Evolutionary conservation across 2,329 filamentous ascomycete species (phyloP).

Genomic region (Atkinsonella hypoxylon): DNA sequence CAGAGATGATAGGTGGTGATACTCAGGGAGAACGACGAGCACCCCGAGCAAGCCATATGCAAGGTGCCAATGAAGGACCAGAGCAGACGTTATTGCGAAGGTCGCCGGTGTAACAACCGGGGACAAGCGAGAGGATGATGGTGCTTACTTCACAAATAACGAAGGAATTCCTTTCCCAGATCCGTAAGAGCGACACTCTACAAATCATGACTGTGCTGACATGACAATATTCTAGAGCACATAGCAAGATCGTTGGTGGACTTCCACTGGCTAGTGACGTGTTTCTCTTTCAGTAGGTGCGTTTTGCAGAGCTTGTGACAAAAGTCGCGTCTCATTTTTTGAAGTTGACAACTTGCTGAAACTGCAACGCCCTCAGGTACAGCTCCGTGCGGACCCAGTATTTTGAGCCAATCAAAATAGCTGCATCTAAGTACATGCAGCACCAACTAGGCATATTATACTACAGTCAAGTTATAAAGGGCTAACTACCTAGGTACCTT

Average conservation of each 20-base stretch:
- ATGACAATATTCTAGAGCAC: not conserved
- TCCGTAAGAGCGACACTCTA: not conserved
- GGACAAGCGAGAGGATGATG: conserved; percentile 3
- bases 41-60: conserved; percentile 4
- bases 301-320: not conserved
- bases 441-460: too few relatives aligned
- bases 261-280: conserved; percentile 1
- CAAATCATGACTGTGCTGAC: not conserved
- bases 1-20: not conserved
- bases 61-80: conserved; percentile 5
- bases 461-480: too few relatives aligned
- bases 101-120: not conserved
- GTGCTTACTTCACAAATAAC: conserved; percentile 5
- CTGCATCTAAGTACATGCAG: too few relatives aligned
- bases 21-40: not conserved
- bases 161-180: conserved; percentile 5
- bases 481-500: too few relatives aligned
- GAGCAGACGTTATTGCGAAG: conserved; percentile 5
- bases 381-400: too few relatives aligned
- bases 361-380: too few relatives aligned
- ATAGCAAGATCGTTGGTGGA: not conserved
- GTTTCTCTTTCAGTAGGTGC: conserved; percentile 1
- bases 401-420: too few relatives aligned
- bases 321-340: too few relatives aligned
- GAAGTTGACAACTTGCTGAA: too few relatives aligned